A percentile compares a stretch with the other conserved stretches of the same genome.
phyloP scores from a whole-genome alignment of 139 green algal genomes.

The Chloropicon primus region DNA sequence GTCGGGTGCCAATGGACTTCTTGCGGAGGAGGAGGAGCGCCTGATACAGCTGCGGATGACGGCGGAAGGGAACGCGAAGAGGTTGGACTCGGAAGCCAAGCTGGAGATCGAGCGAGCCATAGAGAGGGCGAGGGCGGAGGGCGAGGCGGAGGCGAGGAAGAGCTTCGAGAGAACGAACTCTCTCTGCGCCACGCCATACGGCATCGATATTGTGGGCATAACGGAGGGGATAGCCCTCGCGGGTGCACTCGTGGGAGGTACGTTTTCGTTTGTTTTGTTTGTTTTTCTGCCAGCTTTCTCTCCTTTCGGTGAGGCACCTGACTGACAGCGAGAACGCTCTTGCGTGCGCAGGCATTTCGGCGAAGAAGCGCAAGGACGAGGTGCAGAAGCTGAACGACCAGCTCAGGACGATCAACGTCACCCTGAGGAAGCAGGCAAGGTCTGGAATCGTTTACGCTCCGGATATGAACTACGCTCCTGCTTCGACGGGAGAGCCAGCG shows the following conservation, averaged over 20 bases:
- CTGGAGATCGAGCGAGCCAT: not conserved
- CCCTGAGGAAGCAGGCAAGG: conserved; percentile 70
- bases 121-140: not conserved
- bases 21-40: not conserved
- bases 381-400: conserved; percentile 79
- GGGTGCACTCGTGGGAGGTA: conserved; percentile 46
- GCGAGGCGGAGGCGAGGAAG: not conserved
- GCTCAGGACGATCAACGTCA: conserved; percentile 77
- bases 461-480: conserved; percentile 50
- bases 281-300: not conserved
- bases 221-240: conserved; percentile 73
- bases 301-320: not conserved
- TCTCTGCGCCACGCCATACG: conserved; percentile 87
- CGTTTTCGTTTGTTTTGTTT: not conserved
- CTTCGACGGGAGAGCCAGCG: not conserved
- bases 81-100: not conserved
- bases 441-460: conserved; percentile 76
- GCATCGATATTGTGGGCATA: conserved; percentile 91
- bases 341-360: not conserved
- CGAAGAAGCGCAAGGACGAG: conserved; percentile 11
- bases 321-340: not conserved
- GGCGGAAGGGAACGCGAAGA: not conserved
- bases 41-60: not conserved
- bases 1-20: not conserved
- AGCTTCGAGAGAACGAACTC: not conserved